Percentiles rank a stretch among this genome's conserved stretches.
phyloP scores from a whole-genome alignment of 192 early-diverging fungal genomes.

The Coemansia sp. region DNA sequence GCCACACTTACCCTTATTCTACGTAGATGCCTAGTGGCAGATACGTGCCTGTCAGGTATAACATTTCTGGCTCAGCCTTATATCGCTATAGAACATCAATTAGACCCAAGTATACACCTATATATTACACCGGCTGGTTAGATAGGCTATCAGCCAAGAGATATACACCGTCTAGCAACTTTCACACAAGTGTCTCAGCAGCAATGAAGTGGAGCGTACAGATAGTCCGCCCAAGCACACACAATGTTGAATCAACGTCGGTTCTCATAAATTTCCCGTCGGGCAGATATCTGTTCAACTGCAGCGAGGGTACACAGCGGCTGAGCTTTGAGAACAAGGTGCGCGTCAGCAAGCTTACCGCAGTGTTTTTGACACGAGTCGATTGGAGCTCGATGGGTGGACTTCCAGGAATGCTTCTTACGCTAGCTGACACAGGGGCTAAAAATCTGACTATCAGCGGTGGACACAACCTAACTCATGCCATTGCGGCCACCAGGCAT shows the following conservation, averaged over 20 bases:
- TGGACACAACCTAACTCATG: constrained; percentile 76
- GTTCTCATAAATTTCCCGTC: constrained; percentile 73
- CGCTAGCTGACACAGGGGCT: constrained; percentile 73
- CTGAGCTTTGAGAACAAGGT: constrained; percentile 75
- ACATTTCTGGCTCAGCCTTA: no score
- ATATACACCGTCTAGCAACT: not conserved
- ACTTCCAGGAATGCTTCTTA: constrained; percentile 90
- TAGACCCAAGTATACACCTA: no score
- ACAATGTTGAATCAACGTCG: constrained; percentile 58
- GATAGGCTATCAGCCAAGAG: not conserved
- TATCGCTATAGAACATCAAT: no score
- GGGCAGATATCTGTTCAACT: constrained; percentile 89
- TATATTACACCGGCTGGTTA: no score
- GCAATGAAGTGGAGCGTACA: constrained; percentile 62
- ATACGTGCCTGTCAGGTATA: no score
- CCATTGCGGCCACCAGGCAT: constrained; percentile 70
- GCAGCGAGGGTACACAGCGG: constrained; percentile 87
- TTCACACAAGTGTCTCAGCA: constrained; percentile 24
- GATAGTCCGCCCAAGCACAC: constrained; percentile 55
- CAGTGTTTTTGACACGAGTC: constrained; percentile 78
- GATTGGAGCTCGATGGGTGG: constrained; percentile 88
- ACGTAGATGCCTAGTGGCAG: no score
- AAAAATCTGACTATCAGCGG: constrained; percentile 65
- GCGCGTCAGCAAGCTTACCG: constrained; percentile 67
- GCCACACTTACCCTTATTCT: no score